Percentiles rank a stretch among this genome's conserved stretches.
Conservation (phyloP, 805 yeast genomes). For the Pichia thaimueangensis region DNA sequence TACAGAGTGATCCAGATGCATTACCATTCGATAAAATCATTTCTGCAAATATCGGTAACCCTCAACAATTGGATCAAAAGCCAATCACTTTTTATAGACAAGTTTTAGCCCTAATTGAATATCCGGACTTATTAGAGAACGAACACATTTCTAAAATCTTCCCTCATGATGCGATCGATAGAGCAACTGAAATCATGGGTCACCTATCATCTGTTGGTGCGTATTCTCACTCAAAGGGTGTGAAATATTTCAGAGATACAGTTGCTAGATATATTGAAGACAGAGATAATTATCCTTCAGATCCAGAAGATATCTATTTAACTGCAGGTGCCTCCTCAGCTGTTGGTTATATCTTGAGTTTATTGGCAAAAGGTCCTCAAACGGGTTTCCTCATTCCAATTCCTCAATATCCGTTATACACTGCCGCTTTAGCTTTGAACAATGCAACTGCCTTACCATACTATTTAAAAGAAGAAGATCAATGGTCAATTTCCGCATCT, state of each 20-base stretch:
- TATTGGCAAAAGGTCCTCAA: constrained; percentile 58
- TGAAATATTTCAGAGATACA: constrained; percentile 58
- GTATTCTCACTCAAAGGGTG: constrained; percentile 91
- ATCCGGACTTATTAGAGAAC: constrained; percentile 59
- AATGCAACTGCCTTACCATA: constrained; percentile 82
- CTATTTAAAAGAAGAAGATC: constrained; percentile 68
- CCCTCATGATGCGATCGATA: constrained; percentile 63
- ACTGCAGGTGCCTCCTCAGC: constrained; percentile 96
- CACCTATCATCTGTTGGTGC: constrained; percentile 87
- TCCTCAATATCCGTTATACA: constrained; percentile 96
- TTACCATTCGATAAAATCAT: constrained; percentile 75
- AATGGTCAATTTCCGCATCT: constrained; percentile 77
- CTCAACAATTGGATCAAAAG: constrained; percentile 91
- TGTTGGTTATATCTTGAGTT: constrained; percentile 69
- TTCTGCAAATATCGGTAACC: constrained; percentile 94
- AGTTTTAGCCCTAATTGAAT: constrained; percentile 78
- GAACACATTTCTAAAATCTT: constrained; percentile 28
- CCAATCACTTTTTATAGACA: constrained; percentile 96
- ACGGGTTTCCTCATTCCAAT: constrained; percentile 90
- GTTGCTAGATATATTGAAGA: constrained; percentile 74
- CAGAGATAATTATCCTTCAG: constrained; percentile 71
- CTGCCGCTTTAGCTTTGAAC: constrained; percentile 86
- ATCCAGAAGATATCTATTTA: constrained; percentile 69
- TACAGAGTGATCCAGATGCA: constrained; percentile 49
- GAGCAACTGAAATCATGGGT: constrained; percentile 58